Evolutionary conservation across 2,329 filamentous ascomycete genomes (phyloP), one percentile per base, ranked within the genome.

Genomic region (Fusarium compactum): DNA sequence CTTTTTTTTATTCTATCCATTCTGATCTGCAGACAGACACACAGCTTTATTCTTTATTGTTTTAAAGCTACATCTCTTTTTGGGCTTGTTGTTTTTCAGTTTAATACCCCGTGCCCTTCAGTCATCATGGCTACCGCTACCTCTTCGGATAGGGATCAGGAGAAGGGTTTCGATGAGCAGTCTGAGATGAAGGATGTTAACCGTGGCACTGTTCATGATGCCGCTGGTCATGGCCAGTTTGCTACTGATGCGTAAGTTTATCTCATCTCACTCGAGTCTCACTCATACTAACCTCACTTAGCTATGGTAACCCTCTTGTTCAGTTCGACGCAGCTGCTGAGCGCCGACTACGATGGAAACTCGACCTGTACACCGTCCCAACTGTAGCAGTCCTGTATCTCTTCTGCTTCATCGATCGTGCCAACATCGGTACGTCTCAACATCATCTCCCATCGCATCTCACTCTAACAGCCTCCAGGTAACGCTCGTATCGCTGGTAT

Each of bases 361-460:
- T 92, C 50, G 91, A 93, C 72, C 71, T 91, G 8, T 86, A 83
- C 71, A 86, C 92, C 46, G 82, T 92, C 0, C 91, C 91, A 0
- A 91, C 88, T 0, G 89, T 92, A 0, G 81, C 90, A 0, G 61
- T 92, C 1, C 80, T 93, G 6, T 93, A 92, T 72, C 83, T 92
- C 0, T 92, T 92, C 74, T 92, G 90, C 79, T 92, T 92, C 78
- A 92, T 92, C 68, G 91, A 92, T 72, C 85, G 91, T n/a, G 89
- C 90, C 25, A 93, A 92, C 66, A 90, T 93, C 40, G 91, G 90
- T 90, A 75, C 74, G 81, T 68, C 18, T 2, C 10, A 46, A 14
- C 16, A 12, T 44, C 53, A 27, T 32, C 15, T 8, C 18, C 14
- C 24, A 40, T 8, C 14, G 20, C 47, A 22, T 15, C 20, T n/a